Conservation (phyloP, 441 rosid species). For the Brassica hybrid region DNA sequence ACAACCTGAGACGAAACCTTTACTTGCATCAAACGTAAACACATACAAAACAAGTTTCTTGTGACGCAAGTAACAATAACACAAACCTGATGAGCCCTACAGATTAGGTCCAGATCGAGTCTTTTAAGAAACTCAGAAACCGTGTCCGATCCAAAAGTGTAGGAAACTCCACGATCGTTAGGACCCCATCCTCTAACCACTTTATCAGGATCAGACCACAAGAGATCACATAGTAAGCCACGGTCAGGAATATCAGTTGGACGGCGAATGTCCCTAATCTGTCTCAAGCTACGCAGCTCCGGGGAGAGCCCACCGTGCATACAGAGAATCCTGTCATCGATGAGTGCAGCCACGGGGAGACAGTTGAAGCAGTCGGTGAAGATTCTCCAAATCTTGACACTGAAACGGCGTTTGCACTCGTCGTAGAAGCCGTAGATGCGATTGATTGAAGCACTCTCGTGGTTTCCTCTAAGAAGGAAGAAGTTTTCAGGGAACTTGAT, state of each 20-base stretch:
- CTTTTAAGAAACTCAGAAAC: constrained; percentile 54
- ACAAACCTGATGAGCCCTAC: constrained; percentile 70
- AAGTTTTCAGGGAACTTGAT: constrained; percentile 61
- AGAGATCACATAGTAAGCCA: constrained; percentile 66
- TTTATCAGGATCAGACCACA: constrained; percentile 68
- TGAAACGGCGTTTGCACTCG: constrained; percentile 64
- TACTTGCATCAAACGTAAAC: constrained; percentile 25
- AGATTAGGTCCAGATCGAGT: constrained; percentile 59
- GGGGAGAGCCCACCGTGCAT: constrained; percentile 81
- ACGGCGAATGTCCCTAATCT: constrained; percentile 58
- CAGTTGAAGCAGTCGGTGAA: constrained; percentile 71
- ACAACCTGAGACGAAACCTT: constrained; percentile 51
- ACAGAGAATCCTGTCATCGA: constrained; percentile 63
- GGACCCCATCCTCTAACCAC: constrained; percentile 54
- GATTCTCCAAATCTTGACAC: constrained; percentile 58
- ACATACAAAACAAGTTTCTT: not conserved
- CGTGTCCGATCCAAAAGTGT: constrained; percentile 56
- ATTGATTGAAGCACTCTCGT: constrained; percentile 64
- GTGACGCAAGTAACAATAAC: not conserved
- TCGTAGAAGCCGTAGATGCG: constrained; percentile 69
- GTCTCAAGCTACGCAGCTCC: constrained; percentile 53
- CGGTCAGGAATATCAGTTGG: constrained; percentile 64
- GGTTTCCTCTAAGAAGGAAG: constrained; percentile 70
- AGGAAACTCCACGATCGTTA: constrained; percentile 67
- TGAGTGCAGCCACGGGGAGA: constrained; percentile 69